Evolutionary conservation across 2,329 filamentous ascomycete genomes (phyloP).

Genomic region (Penicillium brevicompactum): DNA sequence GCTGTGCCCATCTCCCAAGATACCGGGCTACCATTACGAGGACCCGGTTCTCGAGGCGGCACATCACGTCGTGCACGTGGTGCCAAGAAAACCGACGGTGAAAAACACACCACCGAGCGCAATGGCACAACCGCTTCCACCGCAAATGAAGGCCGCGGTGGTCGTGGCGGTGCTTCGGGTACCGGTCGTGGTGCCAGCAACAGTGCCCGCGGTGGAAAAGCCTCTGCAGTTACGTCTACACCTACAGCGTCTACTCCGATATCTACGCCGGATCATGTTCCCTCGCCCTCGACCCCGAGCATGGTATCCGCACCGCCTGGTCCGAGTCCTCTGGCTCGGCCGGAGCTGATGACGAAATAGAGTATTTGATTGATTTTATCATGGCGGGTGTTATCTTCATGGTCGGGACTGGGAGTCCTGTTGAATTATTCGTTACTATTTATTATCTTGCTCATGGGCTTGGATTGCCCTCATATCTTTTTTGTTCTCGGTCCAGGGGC

Average conservation of each 20-base stretch:
- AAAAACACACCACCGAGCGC: constrained; percentile 79
- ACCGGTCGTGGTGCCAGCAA: constrained; percentile 29
- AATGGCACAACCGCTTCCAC: constrained; percentile 30
- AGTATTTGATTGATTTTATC: constrained; percentile 5
- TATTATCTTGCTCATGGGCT: constrained; percentile 1
- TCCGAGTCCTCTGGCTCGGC: constrained; percentile 9
- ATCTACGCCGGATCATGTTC: constrained; percentile 25
- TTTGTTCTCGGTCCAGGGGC: background rate
- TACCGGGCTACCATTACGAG: constrained; percentile 72
- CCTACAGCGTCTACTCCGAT: background rate
- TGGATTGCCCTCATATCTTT: background rate
- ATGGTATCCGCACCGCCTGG: constrained; percentile 5
- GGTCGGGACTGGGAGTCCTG: constrained; percentile 1
- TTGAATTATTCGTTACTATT: constrained; percentile 2
- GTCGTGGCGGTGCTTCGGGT: constrained; percentile 28
- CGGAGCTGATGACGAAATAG: constrained; percentile 34
- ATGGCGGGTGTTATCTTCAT: constrained; percentile 4
- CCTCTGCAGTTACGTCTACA: constrained; percentile 9
- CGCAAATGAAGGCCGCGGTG: constrained; percentile 30
- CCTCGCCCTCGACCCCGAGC: constrained; percentile 24
- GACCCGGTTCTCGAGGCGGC: constrained; percentile 74
- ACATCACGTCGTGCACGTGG: constrained; percentile 78
- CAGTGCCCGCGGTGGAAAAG: constrained; percentile 31
- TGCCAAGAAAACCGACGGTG: constrained; percentile 80
- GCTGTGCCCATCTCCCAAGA: constrained; percentile 90